These are phyloP conservation scores for Penicillium verhagenii DNA, from an alignment of 495 filamentous ascomycete genomes.

Conservation along the genomic window DNA sequence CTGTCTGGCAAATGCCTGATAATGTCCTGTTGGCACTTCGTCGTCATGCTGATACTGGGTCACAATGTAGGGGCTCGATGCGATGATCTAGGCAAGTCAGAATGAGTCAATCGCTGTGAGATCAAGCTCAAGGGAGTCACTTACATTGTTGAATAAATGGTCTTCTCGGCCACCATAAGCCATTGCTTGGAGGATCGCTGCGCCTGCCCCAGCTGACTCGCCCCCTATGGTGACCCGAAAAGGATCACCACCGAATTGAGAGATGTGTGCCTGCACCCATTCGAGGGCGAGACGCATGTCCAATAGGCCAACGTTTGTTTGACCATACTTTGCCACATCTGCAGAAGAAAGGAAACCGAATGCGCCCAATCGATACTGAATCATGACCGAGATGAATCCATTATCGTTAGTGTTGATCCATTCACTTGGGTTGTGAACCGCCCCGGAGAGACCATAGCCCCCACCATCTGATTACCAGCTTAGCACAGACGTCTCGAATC, in stretches of 20 bases:
- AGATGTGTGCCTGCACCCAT: conserved; percentile 55
- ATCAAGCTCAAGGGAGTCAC: not conserved
- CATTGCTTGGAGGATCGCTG: conserved; percentile 51
- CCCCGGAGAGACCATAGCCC: conserved; percentile 12
- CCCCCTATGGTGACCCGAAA: conserved; percentile 35
- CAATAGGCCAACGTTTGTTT: conserved; percentile 48
- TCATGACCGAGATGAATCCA: conserved; percentile 10
- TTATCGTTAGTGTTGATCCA: conserved; percentile 10
- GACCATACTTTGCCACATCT: conserved; percentile 3
- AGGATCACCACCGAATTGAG: conserved; percentile 42
- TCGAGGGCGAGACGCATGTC: conserved; percentile 59
- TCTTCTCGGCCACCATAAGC: conserved; percentile 46
- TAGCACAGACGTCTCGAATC: not conserved
- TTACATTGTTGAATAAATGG: conserved; percentile 23
- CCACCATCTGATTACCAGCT: conserved; percentile 5
- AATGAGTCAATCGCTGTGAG: not conserved
- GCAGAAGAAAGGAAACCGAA: conserved; percentile 17
- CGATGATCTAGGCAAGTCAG: conserved; percentile 36
- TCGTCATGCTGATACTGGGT: conserved; percentile 52
- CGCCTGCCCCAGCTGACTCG: conserved; percentile 45
- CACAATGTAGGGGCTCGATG: conserved; percentile 51
- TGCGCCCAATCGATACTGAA: conserved; percentile 15
- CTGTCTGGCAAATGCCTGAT: conserved; percentile 52
- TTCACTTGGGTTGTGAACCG: conserved; percentile 7
- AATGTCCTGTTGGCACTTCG: conserved; percentile 47